Conservation (phyloP, 495 filamentous ascomycete species). For the Podospora pseudopauciseta region DNA sequence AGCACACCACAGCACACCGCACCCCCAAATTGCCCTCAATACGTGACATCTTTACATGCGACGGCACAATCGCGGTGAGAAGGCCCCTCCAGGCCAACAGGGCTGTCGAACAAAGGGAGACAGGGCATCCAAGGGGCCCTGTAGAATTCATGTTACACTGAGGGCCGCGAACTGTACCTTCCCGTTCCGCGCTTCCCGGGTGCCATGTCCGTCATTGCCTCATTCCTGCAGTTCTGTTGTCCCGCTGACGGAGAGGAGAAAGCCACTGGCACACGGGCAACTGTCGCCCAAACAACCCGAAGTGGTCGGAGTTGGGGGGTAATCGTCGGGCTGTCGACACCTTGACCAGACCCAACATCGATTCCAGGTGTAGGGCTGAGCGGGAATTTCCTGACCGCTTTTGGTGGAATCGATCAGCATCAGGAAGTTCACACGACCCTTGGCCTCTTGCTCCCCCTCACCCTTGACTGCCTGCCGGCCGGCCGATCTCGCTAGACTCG, state of each 20-base stretch:
- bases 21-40: too few relatives aligned
- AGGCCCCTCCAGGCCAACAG: too few relatives aligned
- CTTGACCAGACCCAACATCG: neutral
- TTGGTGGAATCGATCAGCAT: neutral
- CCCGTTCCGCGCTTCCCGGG: slow-evolving; percentile 28
- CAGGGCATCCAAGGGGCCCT: slow-evolving; percentile 13
- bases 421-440: neutral
- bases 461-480: neutral
- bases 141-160: slow-evolving; percentile 29
- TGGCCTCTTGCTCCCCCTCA: neutral
- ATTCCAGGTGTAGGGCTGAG: neutral
- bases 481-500: neutral
- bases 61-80: too few relatives aligned
- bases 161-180: slow-evolving; percentile 23
- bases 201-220: slow-evolving; percentile 29
- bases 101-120: neutral
- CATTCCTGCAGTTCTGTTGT: slow-evolving; percentile 14
- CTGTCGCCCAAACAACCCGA: neutral
- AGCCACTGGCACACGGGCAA: neutral
- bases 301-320: too few relatives aligned
- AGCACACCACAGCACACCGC: too few relatives aligned
- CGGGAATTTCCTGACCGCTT: neutral
- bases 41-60: too few relatives aligned
- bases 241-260: neutral
- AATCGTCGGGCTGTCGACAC: neutral